Percentiles rank a stretch among this genome's conserved stretches.
Conservation (phyloP, 1,284 basidiomycete species). For the Leccinum olivaceoglutinosum region DNA sequence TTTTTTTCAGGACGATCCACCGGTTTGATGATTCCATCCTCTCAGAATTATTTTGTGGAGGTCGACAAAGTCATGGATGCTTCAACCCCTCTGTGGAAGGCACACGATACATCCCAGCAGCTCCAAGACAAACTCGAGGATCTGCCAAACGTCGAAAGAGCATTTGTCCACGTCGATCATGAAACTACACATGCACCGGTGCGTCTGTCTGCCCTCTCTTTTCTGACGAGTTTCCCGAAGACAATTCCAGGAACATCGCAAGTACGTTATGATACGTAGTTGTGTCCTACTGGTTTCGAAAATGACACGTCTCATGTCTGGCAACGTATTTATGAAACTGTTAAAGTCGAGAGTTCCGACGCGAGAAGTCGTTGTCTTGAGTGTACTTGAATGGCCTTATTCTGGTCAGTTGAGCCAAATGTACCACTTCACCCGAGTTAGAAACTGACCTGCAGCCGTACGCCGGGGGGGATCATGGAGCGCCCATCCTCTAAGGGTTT, state of each 20-base stretch:
- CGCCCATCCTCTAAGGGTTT: no score
- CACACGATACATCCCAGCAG: slow-evolving; percentile 89
- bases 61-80: slow-evolving; percentile 93
- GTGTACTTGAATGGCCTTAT: not conserved
- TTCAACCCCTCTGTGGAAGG: slow-evolving; percentile 84
- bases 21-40: not conserved
- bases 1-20: not conserved
- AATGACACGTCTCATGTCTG: not conserved
- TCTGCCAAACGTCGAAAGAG: slow-evolving; percentile 86
- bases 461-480: no score
- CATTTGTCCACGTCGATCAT: slow-evolving; percentile 92
- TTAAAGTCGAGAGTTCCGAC: not conserved
- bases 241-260: slow-evolving; percentile 30
- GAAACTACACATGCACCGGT: slow-evolving; percentile 85
- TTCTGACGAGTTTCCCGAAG: not conserved
- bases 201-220: slow-evolving; percentile 22
- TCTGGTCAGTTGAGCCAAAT: not conserved
- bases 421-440: no score
- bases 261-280: slow-evolving; percentile 14
- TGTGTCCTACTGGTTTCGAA: not conserved
- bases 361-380: not conserved
- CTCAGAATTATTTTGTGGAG: slow-evolving; percentile 85
- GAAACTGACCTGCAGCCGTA: no score
- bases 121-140: slow-evolving; percentile 93
- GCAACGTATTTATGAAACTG: not conserved